phyloP scores from a whole-genome alignment of 108 stramenopile species.

The Cyclotella choctawhatcheeana region DNA sequence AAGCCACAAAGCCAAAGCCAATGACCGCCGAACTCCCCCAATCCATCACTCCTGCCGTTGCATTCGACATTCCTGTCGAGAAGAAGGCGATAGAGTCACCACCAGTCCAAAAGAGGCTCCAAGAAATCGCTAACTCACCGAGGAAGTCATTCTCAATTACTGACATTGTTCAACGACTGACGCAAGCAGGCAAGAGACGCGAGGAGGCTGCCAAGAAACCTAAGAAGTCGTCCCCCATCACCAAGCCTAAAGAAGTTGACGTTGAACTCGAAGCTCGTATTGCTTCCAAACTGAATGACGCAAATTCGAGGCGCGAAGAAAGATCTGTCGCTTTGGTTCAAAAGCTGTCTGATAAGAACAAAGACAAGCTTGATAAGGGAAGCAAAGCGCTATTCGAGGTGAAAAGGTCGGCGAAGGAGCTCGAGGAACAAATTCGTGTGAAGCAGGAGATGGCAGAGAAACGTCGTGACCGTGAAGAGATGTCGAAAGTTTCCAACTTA shows the following conservation, averaged over 20 bases:
- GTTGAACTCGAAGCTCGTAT: conserved; percentile 4
- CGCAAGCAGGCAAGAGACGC: conserved; percentile 2
- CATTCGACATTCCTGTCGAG: conserved; percentile 23
- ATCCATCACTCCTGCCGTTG: conserved; percentile 7
- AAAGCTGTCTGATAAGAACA: conserved; percentile 20
- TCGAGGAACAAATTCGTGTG: conserved; percentile 2
- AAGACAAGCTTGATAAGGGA: conserved; percentile 19
- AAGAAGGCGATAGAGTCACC: conserved; percentile 17
- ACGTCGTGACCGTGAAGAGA: background rate
- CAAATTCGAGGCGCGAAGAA: conserved; percentile 11
- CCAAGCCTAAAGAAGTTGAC: background rate
- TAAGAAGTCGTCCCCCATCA: conserved; percentile 14
- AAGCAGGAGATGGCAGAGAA: conserved; percentile 11
- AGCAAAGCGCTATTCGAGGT: conserved; percentile 3
- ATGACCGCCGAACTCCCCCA: background rate
- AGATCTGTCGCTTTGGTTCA: conserved; percentile 5
- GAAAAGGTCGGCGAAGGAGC: background rate
- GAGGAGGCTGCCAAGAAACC: background rate
- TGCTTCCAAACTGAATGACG: conserved; percentile 5
- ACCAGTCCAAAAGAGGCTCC: conserved; percentile 20
- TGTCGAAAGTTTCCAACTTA: conserved; percentile 9
- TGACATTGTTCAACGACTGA: conserved; percentile 13
- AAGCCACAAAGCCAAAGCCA: no score
- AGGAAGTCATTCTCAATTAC: conserved; percentile 13
- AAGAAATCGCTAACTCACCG: conserved; percentile 1